Conservation (phyloP, 2,329 filamentous ascomycete species). For the Beauveria caledonica region DNA sequence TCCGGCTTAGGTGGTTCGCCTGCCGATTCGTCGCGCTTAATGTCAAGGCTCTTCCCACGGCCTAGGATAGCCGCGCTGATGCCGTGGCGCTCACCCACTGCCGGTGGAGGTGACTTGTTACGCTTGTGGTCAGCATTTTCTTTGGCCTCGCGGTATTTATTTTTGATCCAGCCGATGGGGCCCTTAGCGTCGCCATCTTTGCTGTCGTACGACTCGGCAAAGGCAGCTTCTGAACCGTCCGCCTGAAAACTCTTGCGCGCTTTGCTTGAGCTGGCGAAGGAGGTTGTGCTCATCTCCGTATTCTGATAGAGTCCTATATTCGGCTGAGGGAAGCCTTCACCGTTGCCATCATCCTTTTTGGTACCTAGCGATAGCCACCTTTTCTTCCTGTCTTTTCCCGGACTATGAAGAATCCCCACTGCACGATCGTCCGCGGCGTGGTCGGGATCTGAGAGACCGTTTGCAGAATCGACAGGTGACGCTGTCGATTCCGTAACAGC, state of each 20-base stretch:
- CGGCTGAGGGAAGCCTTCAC: constrained; percentile 34
- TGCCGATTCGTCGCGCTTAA: constrained; percentile 31
- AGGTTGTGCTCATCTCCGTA: constrained; percentile 59
- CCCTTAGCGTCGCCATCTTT: constrained; percentile 44
- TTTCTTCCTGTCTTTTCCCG: constrained; percentile 61
- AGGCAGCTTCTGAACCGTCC: constrained; percentile 40
- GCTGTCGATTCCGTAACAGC: constrained; percentile 62
- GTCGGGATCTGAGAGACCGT: constrained; percentile 76
- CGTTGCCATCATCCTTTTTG: constrained; percentile 47
- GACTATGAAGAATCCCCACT: constrained; percentile 27
- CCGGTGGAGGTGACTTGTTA: constrained; percentile 46
- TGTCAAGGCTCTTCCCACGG: constrained; percentile 41
- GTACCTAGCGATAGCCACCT: constrained; percentile 64
- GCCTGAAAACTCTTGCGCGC: constrained; percentile 42
- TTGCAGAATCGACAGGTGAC: constrained; percentile 67
- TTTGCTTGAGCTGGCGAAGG: constrained; percentile 53
- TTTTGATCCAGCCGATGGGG: constrained; percentile 50
- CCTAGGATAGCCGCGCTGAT: constrained; percentile 24
- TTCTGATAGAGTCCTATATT: constrained; percentile 53
- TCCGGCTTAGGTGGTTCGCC: not conserved
- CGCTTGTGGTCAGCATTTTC: constrained; percentile 47
- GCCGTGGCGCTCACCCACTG: constrained; percentile 20
- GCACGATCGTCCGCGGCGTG: constrained; percentile 52
- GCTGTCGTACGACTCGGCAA: constrained; percentile 33
- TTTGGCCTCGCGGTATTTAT: constrained; percentile 52